Evolutionary conservation across 495 filamentous ascomycete species (phyloP).

Genomic region (Alectoria sarmentosa): DNA sequence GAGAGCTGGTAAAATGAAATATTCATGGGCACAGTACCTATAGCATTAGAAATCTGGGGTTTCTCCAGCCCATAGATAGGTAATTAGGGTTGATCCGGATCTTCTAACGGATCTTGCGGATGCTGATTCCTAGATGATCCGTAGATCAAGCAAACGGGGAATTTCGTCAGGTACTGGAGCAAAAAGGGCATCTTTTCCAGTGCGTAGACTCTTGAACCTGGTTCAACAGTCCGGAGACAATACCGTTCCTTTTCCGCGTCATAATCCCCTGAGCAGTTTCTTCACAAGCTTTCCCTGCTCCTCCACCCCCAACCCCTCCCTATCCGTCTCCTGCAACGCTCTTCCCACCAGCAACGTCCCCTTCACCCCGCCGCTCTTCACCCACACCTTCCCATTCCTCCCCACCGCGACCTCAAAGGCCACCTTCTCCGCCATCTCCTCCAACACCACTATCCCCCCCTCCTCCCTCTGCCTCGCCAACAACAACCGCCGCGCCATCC

Average conservation of each 20-base stretch:
- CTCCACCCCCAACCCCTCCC: conserved; percentile 54
- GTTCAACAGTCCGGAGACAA: not conserved
- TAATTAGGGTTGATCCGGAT: not conserved
- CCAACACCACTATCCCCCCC: conserved; percentile 62
- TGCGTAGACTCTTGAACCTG: not conserved
- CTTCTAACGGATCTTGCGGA: not conserved
- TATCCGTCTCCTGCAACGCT: conserved; percentile 70
- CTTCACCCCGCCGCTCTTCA: conserved; percentile 61
- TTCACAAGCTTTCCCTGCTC: conserved; percentile 77
- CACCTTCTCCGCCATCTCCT: conserved; percentile 71
- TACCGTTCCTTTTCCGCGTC: not conserved
- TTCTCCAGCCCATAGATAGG: not conserved
- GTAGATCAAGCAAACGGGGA: not conserved
- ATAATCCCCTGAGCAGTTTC: conserved; percentile 46
- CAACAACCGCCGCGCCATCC: conserved; percentile 69
- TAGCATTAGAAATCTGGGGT: not conserved
- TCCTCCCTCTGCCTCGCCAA: conserved; percentile 57
- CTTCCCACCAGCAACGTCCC: conserved; percentile 72
- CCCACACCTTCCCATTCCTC: conserved; percentile 90
- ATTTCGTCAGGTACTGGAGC: not conserved
- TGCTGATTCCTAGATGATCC: not conserved
- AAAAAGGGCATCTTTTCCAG: not conserved
- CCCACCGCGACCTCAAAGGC: conserved; percentile 94
- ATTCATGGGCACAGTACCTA: no score
- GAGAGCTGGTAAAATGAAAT: not conserved